Base-by-base conservation (phyloP, 805 yeast species). In the Starmerella scarabaei region DNA sequence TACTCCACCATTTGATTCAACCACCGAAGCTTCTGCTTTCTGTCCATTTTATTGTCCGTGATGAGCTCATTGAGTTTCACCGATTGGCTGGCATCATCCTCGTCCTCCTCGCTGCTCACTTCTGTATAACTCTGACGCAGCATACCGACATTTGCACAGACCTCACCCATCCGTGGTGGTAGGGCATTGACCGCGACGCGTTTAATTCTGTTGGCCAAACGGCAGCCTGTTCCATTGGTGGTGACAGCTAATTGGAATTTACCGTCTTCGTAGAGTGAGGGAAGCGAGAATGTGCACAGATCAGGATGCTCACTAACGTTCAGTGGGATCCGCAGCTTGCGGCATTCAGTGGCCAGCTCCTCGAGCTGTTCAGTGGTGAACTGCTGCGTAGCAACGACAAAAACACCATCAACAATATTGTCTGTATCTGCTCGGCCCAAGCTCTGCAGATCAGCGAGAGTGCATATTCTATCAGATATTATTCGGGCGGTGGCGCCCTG, bases 201-300 rank as follows among this genome's bases (percentile, higher is more conserved):
- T 51, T 76, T 80, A 51, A 86, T 69, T 50, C 94, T 67, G 40
- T 76, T 72, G 1, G 94, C 93, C 37, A 86, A 63, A 37, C 83
- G 73, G 62, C 96, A 86, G 4, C 96, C 95, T 60, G 80, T 80
- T 0, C 94, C 93, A 20, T 77, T 72, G 0, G 96, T 86, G 3
- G 88, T 75, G 8, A 86, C 73, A 1, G 94, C 93, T 38, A 86
- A 50, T 57, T 81, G 88, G 59, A 86, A 74, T 5, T 93, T 91
- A 3, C 41, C 41, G 41, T 77, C 75, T 2, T 65, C 62, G 53
- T 71, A 73, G 0, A 86, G 73, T 0, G 95, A 80, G 18, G 84
- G 63, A 39, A 84, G 58, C 1, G 88, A 73, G 56, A 86, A 86
- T 0, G 86, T 73, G 40, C 91, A 80, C 20, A 69, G 64, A 24